A percentile compares a stretch with the other conserved stretches of the same genome.
Evolutionary conservation across 805 yeast species (phyloP).

Genomic region (Wickerhamiella alocasiicola): DNA sequence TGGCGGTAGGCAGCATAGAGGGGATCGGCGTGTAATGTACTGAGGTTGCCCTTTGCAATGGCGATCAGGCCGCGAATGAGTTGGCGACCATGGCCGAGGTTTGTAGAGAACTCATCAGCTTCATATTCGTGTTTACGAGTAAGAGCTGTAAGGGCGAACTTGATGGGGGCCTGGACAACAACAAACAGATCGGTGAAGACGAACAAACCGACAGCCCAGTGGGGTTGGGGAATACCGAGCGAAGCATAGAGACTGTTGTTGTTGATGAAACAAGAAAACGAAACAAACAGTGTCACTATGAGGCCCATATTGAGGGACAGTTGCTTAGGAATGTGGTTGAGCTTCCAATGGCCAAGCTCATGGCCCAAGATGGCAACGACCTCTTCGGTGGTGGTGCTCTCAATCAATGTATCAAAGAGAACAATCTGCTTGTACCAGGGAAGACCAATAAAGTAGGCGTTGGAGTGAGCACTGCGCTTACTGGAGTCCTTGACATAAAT

Average conservation of each 20-base stretch:
- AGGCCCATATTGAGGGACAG: slow-evolving; percentile 53
- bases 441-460: slow-evolving; percentile 90
- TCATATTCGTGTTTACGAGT: slow-evolving; percentile 85
- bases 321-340: slow-evolving; percentile 74
- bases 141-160: slow-evolving; percentile 53
- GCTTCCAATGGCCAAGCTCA: slow-evolving; percentile 96
- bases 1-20: slow-evolving; percentile 78
- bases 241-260: slow-evolving; percentile 66
- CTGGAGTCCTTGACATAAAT: slow-evolving; percentile 93
- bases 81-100: slow-evolving; percentile 55
- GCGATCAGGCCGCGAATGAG: slow-evolving; percentile 62
- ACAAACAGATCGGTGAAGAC: slow-evolving; percentile 65
- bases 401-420: slow-evolving; percentile 78
- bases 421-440: slow-evolving; percentile 98
- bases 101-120: slow-evolving; percentile 79
- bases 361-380: slow-evolving; percentile 95
- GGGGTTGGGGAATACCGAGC: slow-evolving; percentile 66
- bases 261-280: slow-evolving; percentile 69
- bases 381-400: slow-evolving; percentile 62
- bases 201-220: slow-evolving; percentile 69
- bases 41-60: slow-evolving; percentile 67
- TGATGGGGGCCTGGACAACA: slow-evolving; percentile 61
- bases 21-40: slow-evolving; percentile 82
- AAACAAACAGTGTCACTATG: slow-evolving; percentile 48
- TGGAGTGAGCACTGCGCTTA: slow-evolving; percentile 88